Conservation (phyloP, 768 basidiomycete species). For the Termitomyces heimii region DNA sequence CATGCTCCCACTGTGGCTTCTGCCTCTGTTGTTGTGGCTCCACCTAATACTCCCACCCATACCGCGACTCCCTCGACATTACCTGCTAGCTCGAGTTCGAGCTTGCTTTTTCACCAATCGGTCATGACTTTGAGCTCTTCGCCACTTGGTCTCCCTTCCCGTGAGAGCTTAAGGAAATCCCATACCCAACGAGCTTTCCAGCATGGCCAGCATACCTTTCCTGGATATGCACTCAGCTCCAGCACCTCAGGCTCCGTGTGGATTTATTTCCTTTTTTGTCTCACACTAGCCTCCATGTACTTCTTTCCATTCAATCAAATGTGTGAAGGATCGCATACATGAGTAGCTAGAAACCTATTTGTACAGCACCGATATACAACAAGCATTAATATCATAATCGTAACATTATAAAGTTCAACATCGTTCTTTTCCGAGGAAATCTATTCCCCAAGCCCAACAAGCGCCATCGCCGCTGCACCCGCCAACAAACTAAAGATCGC, state of each 20-base stretch:
- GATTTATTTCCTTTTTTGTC: background rate
- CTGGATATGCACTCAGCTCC: background rate
- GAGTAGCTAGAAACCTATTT: background rate
- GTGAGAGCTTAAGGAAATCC: background rate
- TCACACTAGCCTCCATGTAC: background rate
- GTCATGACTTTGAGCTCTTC: background rate
- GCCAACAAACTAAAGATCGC: slow-evolving; percentile 56
- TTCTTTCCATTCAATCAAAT: background rate
- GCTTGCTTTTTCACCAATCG: background rate
- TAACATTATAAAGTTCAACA: background rate
- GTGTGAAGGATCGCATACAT: background rate
- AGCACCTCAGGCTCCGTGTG: background rate
- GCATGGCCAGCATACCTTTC: background rate
- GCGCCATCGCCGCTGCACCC: slow-evolving; percentile 62
- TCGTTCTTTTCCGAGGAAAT: background rate
- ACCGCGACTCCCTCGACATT: background rate
- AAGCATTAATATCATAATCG: background rate
- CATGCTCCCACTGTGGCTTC: background rate
- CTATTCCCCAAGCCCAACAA: slow-evolving; percentile 44
- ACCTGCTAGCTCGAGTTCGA: too few relatives aligned
- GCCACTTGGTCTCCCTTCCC: background rate
- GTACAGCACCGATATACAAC: background rate
- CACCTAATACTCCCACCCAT: background rate
- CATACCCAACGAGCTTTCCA: background rate
- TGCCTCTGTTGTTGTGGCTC: background rate